A percentile compares a stretch with the other conserved stretches of the same genome.
Conservation (phyloP, 306 rosid species). For the Fragaria vesca region DNA sequence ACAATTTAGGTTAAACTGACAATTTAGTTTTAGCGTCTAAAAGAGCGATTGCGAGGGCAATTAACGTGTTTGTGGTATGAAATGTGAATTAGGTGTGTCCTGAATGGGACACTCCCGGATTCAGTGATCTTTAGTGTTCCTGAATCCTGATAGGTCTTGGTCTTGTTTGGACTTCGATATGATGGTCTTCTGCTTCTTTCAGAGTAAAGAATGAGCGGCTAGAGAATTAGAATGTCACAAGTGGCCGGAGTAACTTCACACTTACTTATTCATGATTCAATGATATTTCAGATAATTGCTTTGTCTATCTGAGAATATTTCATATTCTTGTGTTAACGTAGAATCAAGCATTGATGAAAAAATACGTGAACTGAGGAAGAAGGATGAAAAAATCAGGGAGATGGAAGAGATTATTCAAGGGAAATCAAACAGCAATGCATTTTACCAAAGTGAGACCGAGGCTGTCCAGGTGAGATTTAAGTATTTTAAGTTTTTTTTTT, state of each 20-base stretch:
- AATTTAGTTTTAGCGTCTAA: neutral
- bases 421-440: conserved; percentile 15
- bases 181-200: neutral
- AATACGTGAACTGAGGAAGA: conserved; percentile 15
- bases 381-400: conserved; percentile 21
- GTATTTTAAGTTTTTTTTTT: neutral
- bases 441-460: conserved; percentile 20
- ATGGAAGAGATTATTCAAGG: conserved; percentile 30
- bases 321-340: conserved; percentile 2
- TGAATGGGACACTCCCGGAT: too few relatives aligned
- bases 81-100: too few relatives aligned
- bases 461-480: conserved; percentile 26
- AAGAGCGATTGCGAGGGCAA: neutral
- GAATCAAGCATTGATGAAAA: conserved; percentile 28
- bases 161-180: neutral
- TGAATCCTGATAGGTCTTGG: neutral
- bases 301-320: conserved; percentile 1
- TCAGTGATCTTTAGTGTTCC: too few relatives aligned
- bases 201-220: neutral
- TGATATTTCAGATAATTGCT: neutral
- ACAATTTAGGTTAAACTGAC: neutral
- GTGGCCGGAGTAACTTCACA: neutral
- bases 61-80: too few relatives aligned
- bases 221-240: neutral
- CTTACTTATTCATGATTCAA: neutral